Base-by-base conservation (phyloP, 768 basidiomycete genomes). In the Tricholoma bakamatsutake region DNA sequence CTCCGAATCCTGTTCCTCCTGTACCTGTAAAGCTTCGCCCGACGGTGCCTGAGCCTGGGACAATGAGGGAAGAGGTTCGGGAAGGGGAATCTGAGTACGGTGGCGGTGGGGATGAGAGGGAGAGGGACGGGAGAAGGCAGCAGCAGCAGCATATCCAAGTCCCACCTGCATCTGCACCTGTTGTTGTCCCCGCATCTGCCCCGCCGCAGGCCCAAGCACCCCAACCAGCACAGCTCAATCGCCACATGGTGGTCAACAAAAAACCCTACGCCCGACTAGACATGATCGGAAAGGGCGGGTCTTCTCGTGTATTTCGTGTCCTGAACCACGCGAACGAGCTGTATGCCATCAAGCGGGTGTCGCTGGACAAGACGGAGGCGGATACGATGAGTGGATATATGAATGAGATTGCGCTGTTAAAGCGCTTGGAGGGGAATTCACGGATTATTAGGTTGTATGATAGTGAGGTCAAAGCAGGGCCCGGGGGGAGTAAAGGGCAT, bases 271-370 rank as follows among this genome's bases (percentile, higher is more conserved):
- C 86, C 28, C 85, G 92, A 2, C 78, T 98, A 2, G 91, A 93
- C 66, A 77, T 91, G 72, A 85, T 98, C 53, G 96, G 96, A 39
- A 91, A 87, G 64, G 96, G 96, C 42, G 96, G 96, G 0, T 88
- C 93, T 8, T 97, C 94, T n/a, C 88, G 90, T 48, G 96, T 99
- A 39, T 99, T 87, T 69, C 88, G 93, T 21, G 94, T 97, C 7
- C 78, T 98, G 66, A 89, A 83, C 66, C 74, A 80, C 39, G 74
- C 80, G 46, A 89, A 76, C 59, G 86, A 90, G 64, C 77, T 98
- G 34, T 93, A 82, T 64, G 96, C 96, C 9, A 80, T 99, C 67
- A 99, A 99, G 69, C 85, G 89, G 53, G 95, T 98, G 35, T 83
- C 89, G 13, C 76, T 98, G 18, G 93, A 96, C 68, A 87, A 87